phyloP scores from a whole-genome alignment of 805 yeast genomes.

The Pichia deserticola region DNA sequence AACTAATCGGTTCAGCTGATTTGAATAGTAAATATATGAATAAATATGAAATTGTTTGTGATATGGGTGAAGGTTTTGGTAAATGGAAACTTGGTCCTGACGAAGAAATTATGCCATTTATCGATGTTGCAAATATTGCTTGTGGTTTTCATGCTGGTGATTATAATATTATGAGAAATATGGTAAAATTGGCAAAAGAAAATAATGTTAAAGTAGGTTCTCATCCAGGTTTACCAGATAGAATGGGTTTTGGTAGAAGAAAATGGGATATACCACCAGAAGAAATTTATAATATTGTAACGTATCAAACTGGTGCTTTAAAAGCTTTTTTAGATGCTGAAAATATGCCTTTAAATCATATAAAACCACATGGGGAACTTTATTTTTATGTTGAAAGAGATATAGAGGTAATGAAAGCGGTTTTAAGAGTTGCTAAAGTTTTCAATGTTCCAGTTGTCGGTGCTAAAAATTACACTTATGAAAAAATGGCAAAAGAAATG shows the following conservation, averaged over 20 bases:
- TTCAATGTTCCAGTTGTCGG: slow-evolving; percentile 32
- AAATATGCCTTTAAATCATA: slow-evolving; percentile 27
- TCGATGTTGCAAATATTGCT: slow-evolving; percentile 34
- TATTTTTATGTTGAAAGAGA: slow-evolving; percentile 31
- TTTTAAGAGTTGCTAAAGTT: slow-evolving; percentile 29
- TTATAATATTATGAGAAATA: slow-evolving; percentile 29
- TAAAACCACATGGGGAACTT: slow-evolving; percentile 35
- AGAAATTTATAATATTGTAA: slow-evolving; percentile 29
- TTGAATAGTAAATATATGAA: slow-evolving; percentile 19
- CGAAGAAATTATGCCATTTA: slow-evolving; percentile 33
- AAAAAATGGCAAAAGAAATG: slow-evolving; percentile 23
- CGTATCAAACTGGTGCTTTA: slow-evolving; percentile 35
- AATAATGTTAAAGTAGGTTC: slow-evolving; percentile 32
- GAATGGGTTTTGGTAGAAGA: slow-evolving; percentile 35
- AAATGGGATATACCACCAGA: slow-evolving; percentile 30
- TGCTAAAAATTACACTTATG: slow-evolving; percentile 29
- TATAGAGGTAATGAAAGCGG: slow-evolving; percentile 31
- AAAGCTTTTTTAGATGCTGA: slow-evolving; percentile 31
- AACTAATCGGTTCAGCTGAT: slow-evolving; percentile 13
- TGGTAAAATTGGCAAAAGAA: slow-evolving; percentile 30
- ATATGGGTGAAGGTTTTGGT: slow-evolving; percentile 34
- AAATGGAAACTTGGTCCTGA: slow-evolving; percentile 34
- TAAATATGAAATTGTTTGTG: slow-evolving; percentile 28
- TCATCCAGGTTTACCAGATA: slow-evolving; percentile 35
- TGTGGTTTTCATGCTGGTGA: slow-evolving; percentile 39